A percentile compares a stretch with the other conserved stretches of the same genome.
Conservation (phyloP, 169 alveolate species). For the Hepatocystis sp. region DNA sequence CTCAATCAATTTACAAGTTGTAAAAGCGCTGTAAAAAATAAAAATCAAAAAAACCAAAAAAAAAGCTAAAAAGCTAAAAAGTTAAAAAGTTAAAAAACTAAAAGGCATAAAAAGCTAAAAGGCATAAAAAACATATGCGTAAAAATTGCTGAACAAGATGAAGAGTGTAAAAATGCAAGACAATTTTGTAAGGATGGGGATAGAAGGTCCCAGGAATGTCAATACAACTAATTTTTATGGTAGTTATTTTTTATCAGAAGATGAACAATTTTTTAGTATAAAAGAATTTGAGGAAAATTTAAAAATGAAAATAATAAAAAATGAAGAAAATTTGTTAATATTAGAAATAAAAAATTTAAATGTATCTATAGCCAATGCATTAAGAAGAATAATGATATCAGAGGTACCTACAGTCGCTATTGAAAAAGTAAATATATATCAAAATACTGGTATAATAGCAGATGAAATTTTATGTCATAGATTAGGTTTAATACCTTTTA, state of each 20-base stretch:
- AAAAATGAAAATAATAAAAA: conserved; percentile 78
- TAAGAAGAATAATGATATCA: conserved; percentile 95
- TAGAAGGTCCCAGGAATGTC: conserved; percentile 71
- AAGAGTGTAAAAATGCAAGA: conserved; percentile 26
- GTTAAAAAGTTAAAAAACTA: too few species aligned
- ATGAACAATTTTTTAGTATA: conserved; percentile 46
- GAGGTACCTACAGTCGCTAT: conserved; percentile 98
- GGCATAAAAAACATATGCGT: background rate
- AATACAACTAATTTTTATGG: conserved; percentile 72
- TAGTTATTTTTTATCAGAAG: conserved; percentile 38
- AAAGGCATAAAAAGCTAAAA: background rate
- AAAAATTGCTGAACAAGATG: conserved; percentile 10
- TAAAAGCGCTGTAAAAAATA: too few species aligned
- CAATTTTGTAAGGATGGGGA: conserved; percentile 24
- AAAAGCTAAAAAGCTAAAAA: too few species aligned
- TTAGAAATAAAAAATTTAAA: conserved; percentile 91
- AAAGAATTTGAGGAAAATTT: conserved; percentile 68
- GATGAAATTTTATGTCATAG: conserved; percentile 99
- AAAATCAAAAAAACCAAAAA: too few species aligned
- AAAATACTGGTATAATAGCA: conserved; percentile 94
- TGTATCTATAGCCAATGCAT: conserved; percentile 95
- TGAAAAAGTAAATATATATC: conserved; percentile 92
- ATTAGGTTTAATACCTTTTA: conserved; percentile 97
- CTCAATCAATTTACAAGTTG: too few species aligned
- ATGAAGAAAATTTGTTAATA: conserved; percentile 78